These are phyloP conservation scores for Fallopia convolvulus DNA, from an alignment of 148 eudicot genomes.

Conservation along the genomic window DNA sequence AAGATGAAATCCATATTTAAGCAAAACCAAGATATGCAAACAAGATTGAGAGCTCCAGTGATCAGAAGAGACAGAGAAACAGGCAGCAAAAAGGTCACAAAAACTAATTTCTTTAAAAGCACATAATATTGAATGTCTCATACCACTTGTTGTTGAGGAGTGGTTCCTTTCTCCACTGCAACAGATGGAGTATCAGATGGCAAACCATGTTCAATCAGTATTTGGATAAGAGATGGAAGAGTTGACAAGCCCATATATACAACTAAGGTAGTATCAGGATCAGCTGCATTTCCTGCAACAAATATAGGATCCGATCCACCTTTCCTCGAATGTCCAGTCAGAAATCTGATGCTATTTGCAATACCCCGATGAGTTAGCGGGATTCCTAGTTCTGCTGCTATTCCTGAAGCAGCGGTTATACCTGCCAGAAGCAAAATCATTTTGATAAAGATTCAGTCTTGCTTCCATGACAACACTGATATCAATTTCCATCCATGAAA, in stretches of 20 bases:
- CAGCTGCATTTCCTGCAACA: slow-evolving; percentile 87
- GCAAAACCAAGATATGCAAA: too few relatives aligned
- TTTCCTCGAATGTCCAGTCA: slow-evolving; percentile 90
- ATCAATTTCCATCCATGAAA: not conserved
- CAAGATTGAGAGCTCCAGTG: too few relatives aligned
- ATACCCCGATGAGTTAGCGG: slow-evolving; percentile 92
- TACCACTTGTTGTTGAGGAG: slow-evolving; percentile 88
- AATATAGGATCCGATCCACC: slow-evolving; percentile 88
- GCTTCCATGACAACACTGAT: not conserved
- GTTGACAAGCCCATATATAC: slow-evolving; percentile 97
- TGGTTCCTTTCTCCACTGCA: slow-evolving; percentile 94
- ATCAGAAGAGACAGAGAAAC: not conserved
- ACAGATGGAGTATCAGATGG: slow-evolving; percentile 74
- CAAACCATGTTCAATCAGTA: slow-evolving; percentile 71
- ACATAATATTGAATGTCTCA: not conserved
- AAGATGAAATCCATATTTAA: too few relatives aligned
- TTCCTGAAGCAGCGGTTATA: slow-evolving; percentile 97
- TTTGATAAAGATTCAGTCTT: not conserved
- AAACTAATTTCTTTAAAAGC: not conserved
- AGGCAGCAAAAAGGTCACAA: not conserved
- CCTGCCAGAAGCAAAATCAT: slow-evolving; percentile 33
- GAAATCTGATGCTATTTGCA: slow-evolving; percentile 86
- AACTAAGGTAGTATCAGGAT: slow-evolving; percentile 90
- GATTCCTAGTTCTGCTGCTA: slow-evolving; percentile 89
- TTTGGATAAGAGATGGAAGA: slow-evolving; percentile 76